Conservation (phyloP, 805 yeast species). For the Zygosaccharomyces siamensis region DNA sequence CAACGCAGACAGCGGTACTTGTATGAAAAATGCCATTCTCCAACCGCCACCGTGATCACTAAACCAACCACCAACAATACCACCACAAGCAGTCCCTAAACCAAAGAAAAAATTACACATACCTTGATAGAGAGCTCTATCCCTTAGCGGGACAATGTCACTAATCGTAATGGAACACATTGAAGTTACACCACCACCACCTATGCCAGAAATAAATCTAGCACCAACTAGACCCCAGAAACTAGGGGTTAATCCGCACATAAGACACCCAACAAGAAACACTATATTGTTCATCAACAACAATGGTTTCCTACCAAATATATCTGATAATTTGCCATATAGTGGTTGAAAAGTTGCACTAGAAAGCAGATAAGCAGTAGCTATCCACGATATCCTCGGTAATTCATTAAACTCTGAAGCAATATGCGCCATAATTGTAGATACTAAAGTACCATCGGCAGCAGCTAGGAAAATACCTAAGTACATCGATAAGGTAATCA, state of each 20-base stretch:
- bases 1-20: conserved; percentile 46
- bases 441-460: conserved; percentile 61
- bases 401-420: conserved; percentile 65
- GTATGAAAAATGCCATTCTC: conserved; percentile 56
- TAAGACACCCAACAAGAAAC: conserved; percentile 54
- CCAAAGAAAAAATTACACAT: conserved; percentile 72
- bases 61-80: conserved; percentile 56
- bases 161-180: conserved; percentile 69
- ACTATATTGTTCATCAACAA: conserved; percentile 47
- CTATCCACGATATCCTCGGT: conserved; percentile 66
- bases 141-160: conserved; percentile 71
- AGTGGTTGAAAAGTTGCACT: conserved; percentile 72
- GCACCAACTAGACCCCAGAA: conserved; percentile 47
- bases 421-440: conserved; percentile 59
- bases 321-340: conserved; percentile 66
- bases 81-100: conserved; percentile 71
- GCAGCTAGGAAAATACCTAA: conserved; percentile 56
- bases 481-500: conserved; percentile 42
- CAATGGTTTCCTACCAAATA: conserved; percentile 59
- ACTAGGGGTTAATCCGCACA: conserved; percentile 49
- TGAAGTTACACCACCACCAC: conserved; percentile 83
- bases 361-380: conserved; percentile 62
- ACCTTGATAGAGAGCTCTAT: conserved; percentile 81
- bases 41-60: conserved; percentile 51
- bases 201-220: conserved; percentile 74